Evolutionary conservation across 78 protist species (phyloP), one percentile per base, ranked within the genome.

Genomic region (Pirum gemmata): DNA sequence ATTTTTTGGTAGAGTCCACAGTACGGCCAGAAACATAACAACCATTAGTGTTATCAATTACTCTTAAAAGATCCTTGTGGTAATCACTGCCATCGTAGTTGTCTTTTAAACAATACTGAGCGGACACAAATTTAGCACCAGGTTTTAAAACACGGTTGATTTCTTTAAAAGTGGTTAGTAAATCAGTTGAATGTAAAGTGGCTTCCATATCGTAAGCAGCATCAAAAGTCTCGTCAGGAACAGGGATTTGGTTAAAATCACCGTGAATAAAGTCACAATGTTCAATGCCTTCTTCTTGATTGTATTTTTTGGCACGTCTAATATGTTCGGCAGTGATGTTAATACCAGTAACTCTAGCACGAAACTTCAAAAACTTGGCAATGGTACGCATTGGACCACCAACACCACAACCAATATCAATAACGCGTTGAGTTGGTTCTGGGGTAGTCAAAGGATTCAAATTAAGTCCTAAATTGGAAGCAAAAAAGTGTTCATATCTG

Each of bases 381-480:
- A 96, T 90, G 78, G 86, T 76, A 39, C 96, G 89, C 40, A 36
- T 1, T 31, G 96, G 98, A 36, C 98, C 98, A 75, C 98, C 98
- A 75, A 96, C 94, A 78, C 98, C 98, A 90, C 97, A 95, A 79
- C 98, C 98, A 40, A 91, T 41, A 92, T 95, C 98, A 34, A 86
- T 5, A 33, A 86, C 89, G 31, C 31, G 80, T 78, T 73, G 89
- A 29, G 88, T 34, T 37, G 88, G 88, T 35, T 31, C 31, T 29
- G 61, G 21, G 38, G 86, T 82, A n/a, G 41, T 35, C 0, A 39
- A 26, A 31, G 88, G 88, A 75, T 40, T 73, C 37, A 84, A 67
- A 21, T 39, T 75, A 27, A 84, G 29, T 1, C 13, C n/a, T 21
- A 86, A 92, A 92, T 73, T 89, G 78, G 92, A 76, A 83, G 96